Conservation (phyloP, 257 asterid species). For the Mentha longifolia region DNA sequence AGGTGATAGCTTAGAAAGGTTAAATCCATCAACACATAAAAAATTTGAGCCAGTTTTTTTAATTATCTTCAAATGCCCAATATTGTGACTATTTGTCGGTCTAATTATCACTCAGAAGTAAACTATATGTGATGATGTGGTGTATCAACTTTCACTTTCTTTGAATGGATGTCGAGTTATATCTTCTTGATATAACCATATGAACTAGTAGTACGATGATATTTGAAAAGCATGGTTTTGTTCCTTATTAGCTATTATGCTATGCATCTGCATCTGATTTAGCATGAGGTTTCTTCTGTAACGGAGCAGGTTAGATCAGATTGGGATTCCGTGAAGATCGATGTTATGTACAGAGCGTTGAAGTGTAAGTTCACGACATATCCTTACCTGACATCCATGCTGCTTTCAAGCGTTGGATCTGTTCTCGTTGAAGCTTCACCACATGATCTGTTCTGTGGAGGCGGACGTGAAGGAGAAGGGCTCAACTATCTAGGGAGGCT, state of each 20-base stretch:
- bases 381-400: slow-evolving; percentile 68
- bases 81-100: no score
- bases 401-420: slow-evolving; percentile 79
- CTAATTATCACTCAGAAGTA: no score
- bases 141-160: not conserved
- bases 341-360: slow-evolving; percentile 77
- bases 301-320: slow-evolving; percentile 72
- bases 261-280: not conserved
- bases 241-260: not conserved
- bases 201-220: not conserved
- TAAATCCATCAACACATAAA: no score
- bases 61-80: no score
- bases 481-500: slow-evolving; percentile 94
- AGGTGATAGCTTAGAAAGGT: no score
- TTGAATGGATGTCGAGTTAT: not conserved
- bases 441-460: slow-evolving; percentile 97
- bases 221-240: not conserved
- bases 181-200: not conserved
- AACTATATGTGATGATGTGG: no score
- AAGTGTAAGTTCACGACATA: slow-evolving; percentile 73
- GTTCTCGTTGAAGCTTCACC: slow-evolving; percentile 97
- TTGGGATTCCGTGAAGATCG: slow-evolving; percentile 80
- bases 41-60: no score
- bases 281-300: not conserved
- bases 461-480: slow-evolving; percentile 99